These are phyloP conservation scores for Bretziella fagacearum DNA, from an alignment of 2,329 filamentous ascomycete species.

Conservation along the genomic window DNA sequence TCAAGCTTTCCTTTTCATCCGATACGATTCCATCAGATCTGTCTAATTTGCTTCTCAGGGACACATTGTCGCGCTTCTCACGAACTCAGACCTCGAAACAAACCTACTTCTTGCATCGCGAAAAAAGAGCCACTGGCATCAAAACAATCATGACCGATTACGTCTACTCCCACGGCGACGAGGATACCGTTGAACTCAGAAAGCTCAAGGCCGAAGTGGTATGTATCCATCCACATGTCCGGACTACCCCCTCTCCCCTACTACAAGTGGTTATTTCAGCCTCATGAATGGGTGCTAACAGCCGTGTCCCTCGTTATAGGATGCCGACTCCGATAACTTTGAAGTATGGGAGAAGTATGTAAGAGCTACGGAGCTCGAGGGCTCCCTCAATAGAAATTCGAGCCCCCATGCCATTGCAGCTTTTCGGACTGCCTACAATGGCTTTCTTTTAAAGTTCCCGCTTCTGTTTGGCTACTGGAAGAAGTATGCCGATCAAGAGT, in stretches of 20 bases:
- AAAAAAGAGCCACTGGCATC: not conserved
- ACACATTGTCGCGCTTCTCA: not conserved
- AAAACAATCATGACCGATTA: conserved; percentile 12
- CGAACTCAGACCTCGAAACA: not conserved
- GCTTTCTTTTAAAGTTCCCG: conserved; percentile 86
- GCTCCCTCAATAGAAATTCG: conserved; percentile 89
- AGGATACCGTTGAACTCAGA: conserved; percentile 68
- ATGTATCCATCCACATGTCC: conserved; percentile 24
- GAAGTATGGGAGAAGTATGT: conserved; percentile 91
- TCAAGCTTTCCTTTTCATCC: too few species aligned
- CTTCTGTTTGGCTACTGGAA: conserved; percentile 98
- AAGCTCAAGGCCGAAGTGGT: conserved; percentile 66
- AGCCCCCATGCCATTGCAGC: conserved; percentile 83
- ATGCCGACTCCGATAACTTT: conserved; percentile 70
- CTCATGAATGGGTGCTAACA: not conserved
- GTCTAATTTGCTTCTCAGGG: too few species aligned
- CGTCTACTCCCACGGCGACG: conserved; percentile 29
- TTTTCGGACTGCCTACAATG: conserved; percentile 75
- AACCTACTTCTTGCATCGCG: not conserved
- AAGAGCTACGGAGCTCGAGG: conserved; percentile 72
- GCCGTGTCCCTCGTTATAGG: conserved; percentile 23
- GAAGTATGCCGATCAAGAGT: conserved; percentile 95
- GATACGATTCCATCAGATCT: too few species aligned
- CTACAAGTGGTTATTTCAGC: not conserved
- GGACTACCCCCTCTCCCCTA: not conserved